A percentile compares a stretch with the other conserved stretches of the same genome.
These are phyloP conservation scores for Metarhizium humberi DNA, from an alignment of 2,329 filamentous ascomycete species.

Conservation along the genomic window DNA sequence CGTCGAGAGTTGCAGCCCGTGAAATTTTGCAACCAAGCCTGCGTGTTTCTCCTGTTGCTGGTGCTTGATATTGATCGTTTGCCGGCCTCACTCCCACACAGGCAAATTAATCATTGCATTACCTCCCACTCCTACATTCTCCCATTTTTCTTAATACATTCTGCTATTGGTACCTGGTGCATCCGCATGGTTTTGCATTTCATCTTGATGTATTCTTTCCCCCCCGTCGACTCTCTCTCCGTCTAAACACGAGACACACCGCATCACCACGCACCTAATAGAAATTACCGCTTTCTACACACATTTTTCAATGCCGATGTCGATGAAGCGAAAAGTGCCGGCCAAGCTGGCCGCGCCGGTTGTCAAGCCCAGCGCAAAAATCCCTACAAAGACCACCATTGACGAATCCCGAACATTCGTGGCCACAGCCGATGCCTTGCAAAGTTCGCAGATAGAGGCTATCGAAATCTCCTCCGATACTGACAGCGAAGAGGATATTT, in stretches of 20 bases:
- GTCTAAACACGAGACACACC: background rate
- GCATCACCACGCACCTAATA: background rate
- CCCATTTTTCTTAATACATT: background rate
- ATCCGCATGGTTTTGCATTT: background rate
- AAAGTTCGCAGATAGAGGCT: slow-evolving; percentile 29
- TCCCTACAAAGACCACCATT: slow-evolving; percentile 38
- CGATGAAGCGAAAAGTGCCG: slow-evolving; percentile 52
- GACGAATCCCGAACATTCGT: slow-evolving; percentile 51
- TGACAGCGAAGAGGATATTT: slow-evolving; percentile 35
- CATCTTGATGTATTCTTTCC: background rate
- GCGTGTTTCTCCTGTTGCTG: slow-evolving; percentile 13
- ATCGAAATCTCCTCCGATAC: slow-evolving; percentile 52
- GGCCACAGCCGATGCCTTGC: slow-evolving; percentile 30
- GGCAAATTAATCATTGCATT: slow-evolving; percentile 1
- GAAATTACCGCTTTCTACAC: background rate
- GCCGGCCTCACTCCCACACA: background rate
- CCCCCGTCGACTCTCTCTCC: background rate
- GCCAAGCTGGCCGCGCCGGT: slow-evolving; percentile 47
- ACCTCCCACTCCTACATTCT: background rate
- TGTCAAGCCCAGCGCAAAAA: slow-evolving; percentile 43
- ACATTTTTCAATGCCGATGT: slow-evolving; percentile 31
- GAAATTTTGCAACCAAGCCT: slow-evolving; percentile 23
- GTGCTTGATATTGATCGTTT: background rate
- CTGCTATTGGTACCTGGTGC: background rate
- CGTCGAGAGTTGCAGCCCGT: slow-evolving; percentile 15